Evolutionary conservation across 2,329 filamentous ascomycete genomes (phyloP), one percentile per base, ranked within the genome.

Genomic region (Colletotrichum chrysophilum): DNA sequence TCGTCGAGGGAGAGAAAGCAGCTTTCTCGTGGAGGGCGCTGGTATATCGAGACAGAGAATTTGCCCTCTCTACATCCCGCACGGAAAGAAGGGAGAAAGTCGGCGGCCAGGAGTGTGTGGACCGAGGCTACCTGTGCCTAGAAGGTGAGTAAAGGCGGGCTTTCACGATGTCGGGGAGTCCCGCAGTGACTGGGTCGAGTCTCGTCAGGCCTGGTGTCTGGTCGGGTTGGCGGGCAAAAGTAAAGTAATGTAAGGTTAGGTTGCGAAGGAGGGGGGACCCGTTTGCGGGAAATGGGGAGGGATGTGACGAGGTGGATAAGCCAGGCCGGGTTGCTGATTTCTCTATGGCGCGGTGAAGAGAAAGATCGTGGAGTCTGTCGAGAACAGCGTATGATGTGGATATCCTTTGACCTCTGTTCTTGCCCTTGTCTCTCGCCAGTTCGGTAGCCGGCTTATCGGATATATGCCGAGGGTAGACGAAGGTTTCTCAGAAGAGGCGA

Each of bases 41-140:
- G 64, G 70, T 73, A 52, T 66, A 52, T 58, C 58, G 67, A 61
- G 55, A 26, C 24, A 38, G 60, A 66, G 55, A 60, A 65, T 43
- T 69, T 73, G 64, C 70, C 64, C 70, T 65, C 52, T 65, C 74
- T 76, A 76, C 70, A 76, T 76, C 58, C 60, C 74, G 70, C 58
- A 64, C 64, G 48, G 58, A 60, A 52, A 74, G 70, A 69, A 65
- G 68, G 58, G 64, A 28, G 65, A 34, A 64, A 60, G 43, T n/a
- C 26, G 38, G 48, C 34, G 48, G 30, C 58, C 70, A 65, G 36
- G 56, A 56, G 58, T 66, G 68, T 38, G 74, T 76, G 74, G 74
- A 76, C 64, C 74, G 74, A 76, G 70, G 74, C 64, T 48, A 76
- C 64, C 38, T 74, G 48, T 58, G 70, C 43, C 56, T 68, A 74